Base-by-base conservation (phyloP, 2,329 filamentous ascomycete species). In the Escovopsis sp. region DNA sequence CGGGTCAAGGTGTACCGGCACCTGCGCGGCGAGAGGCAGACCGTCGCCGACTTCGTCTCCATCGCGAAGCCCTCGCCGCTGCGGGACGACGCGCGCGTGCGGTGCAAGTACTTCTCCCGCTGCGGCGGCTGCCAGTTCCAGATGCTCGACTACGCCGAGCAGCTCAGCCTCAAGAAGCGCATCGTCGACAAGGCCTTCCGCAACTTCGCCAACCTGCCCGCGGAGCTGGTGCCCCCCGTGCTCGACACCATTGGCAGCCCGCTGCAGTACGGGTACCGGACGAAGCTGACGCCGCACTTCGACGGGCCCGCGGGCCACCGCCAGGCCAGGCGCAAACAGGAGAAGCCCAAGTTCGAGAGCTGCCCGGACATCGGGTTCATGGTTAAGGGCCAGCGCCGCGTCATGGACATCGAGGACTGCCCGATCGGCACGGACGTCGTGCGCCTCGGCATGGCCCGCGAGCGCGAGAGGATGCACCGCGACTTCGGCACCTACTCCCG, bases 51-150 rank as follows among this genome's bases (percentile, higher is more conserved):
- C 63, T 86, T 94, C 53, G 55, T 96, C 54, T 80, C 80, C 45
- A 74, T 96, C 35, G 65, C 79, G 31, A 75, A 73, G 43, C 79
- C 88, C 0, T 87, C 84, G 0, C 71, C 78, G 1, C 68, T 81
- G 42, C 81, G 91, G 52, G 81, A 94, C 53, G 83, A 91, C 53
- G 70, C 71, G 32, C 76, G 84, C 16, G 72, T 94, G 51, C 71
- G 71, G 43, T 98, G 91, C 66, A 72, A 76, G 52, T 96, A 98
- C 68, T 98, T 98, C 56, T 68, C 76, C 34, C 73, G 71, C 42
- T 98, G 91, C 62, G 84, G 82, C 9, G 91, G 91, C 29, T 98
- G 91, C 58, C 91, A 98, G 63, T 88, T 96, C 60, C 91, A 98
- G 66, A 95, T 96, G 85, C 74, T 98, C 48, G 77, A 85, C 42